Evolutionary conservation across 257 asterid species (phyloP).

Genomic region (Solanum ossicruentum): DNA sequence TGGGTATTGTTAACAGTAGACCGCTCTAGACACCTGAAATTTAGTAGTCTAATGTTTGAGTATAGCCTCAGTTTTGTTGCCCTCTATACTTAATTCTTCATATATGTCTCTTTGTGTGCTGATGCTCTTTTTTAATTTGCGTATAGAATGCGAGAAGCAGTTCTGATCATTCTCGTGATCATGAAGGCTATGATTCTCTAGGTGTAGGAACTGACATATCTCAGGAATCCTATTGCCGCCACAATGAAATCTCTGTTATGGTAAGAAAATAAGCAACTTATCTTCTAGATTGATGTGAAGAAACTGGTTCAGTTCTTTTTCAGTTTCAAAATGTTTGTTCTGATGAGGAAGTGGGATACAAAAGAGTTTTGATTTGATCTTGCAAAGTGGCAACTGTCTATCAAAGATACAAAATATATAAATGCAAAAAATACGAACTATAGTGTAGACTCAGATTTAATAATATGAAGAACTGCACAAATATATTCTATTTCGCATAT

Average conservation of each 20-base stretch:
- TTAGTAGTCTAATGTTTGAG: neutral
- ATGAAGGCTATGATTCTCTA: conserved; percentile 21
- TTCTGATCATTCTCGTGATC: conserved; percentile 1
- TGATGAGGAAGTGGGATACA: neutral
- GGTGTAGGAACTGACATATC: conserved; percentile 37
- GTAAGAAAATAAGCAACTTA: conserved; percentile 29
- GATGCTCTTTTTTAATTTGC: neutral
- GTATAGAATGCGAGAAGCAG: neutral
- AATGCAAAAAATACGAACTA: neutral
- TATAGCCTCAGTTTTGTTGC: neutral
- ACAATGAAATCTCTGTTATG: conserved; percentile 72
- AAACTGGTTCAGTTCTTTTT: neutral
- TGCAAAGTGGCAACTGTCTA: neutral
- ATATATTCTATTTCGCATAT: neutral
- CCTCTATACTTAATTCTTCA: neutral
- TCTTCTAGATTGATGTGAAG: neutral
- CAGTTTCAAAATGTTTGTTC: neutral
- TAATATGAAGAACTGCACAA: neutral
- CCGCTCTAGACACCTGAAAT: neutral
- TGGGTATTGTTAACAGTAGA: neutral
- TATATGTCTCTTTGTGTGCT: neutral
- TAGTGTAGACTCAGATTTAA: neutral
- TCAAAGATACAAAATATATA: neutral
- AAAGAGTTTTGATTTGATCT: neutral
- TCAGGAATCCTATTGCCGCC: conserved; percentile 52